phyloP scores from a whole-genome alignment of 1,284 basidiomycete genomes.

The Heterobasidion irregulare region DNA sequence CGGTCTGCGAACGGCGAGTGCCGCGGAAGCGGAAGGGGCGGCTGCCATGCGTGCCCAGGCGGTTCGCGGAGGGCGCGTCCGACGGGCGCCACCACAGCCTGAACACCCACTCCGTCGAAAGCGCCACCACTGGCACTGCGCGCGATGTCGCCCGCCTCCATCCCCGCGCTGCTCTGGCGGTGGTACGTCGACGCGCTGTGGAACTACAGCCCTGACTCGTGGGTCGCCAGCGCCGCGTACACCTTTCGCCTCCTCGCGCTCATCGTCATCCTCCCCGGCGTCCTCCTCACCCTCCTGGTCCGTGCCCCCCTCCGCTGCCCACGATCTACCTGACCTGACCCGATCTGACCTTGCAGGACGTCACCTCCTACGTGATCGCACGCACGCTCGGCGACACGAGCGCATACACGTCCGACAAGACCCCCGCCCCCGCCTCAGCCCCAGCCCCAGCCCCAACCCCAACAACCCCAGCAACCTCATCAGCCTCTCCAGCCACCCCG shows the following conservation, averaged over 20 bases:
- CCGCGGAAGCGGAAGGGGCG: neutral
- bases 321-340: neutral
- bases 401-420: slow-evolving; percentile 11
- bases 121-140: too few species aligned
- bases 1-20: neutral
- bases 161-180: slow-evolving; percentile 38
- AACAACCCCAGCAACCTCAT: neutral
- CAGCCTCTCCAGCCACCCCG: neutral
- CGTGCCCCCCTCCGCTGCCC: slow-evolving; percentile 14
- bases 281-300: slow-evolving; percentile 60
- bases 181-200: slow-evolving; percentile 55
- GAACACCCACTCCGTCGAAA: neutral
- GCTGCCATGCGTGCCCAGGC: neutral
- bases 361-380: slow-evolving; percentile 75
- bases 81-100: neutral
- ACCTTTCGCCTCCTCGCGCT: slow-evolving; percentile 58
- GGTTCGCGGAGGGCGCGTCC: neutral
- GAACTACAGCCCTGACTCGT: slow-evolving; percentile 52
- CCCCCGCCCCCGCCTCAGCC: neutral
- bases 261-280: slow-evolving; percentile 51
- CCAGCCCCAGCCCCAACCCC: neutral
- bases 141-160: neutral
- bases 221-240: slow-evolving; percentile 60
- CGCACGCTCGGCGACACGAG: slow-evolving; percentile 59
- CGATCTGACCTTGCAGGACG: slow-evolving; percentile 39